Evolutionary conservation across 345 rosid genomes (phyloP), one percentile per base, ranked within the genome.

Genomic region (Reutealis trisperma): DNA sequence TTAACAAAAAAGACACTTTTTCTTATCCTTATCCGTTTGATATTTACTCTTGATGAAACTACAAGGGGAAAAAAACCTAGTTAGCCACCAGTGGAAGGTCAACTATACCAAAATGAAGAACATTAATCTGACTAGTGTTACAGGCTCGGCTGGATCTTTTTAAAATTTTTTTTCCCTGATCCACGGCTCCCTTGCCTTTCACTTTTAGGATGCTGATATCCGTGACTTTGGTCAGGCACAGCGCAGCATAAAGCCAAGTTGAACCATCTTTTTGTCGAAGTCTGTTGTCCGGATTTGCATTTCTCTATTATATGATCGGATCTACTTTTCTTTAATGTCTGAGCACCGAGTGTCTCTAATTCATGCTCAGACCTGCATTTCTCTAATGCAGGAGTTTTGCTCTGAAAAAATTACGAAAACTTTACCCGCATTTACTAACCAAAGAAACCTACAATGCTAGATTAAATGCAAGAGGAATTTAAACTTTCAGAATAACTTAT

Each of bases 181-280:
- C 51, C 14, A 47, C 14, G 51, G 51, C 51, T 47, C 2, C 13
- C 51, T 12, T 47, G 51, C 51, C 51, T 47, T 47, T 45, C 9
- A 45, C 49, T 45, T 45, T 47, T 47, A 47, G 51, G 14, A 12
- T 12, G 51, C 51, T 47, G 12, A 47, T 63, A 32, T 30, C 2
- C 58, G 13, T 12, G 11, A 32, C 21, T 64, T 69, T 37, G 55
- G 44, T 14, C 25, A 14, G 32, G 68, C 2, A 30, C 5, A 62
- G 7, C 16, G 77, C 77, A 78, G 71, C 73, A 78, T 13, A 59
- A 15, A n/a, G 62, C 8, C 10, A 49, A 54, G 67, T 49, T 41
- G 74, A 67, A 25, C 78, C 68, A 67, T 67, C 70, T 72, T 59
- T 16, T 19, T 47, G 27, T 73, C 4, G 9, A 18, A 27, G 52